Evolutionary conservation across 176 grass and related monocot species (phyloP), one percentile per base, ranked within the genome.

Genomic region (Carex scoparia): DNA sequence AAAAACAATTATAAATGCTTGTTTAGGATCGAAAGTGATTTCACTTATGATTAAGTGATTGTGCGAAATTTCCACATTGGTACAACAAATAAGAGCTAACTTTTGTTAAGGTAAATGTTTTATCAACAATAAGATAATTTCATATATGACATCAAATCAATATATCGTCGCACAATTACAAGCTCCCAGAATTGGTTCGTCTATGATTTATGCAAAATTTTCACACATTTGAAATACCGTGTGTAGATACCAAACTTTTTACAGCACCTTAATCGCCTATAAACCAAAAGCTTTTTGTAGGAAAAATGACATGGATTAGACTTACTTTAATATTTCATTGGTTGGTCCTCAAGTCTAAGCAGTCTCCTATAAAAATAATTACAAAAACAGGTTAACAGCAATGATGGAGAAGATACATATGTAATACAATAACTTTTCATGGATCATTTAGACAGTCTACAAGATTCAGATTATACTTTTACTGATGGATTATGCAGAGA

Each of bases 291-390:
- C 23, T 58, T 33, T 35, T 33, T 18, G 2, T 31, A 78, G 49
- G 48, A 57, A 32, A 78, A 51, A 28, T 51, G 15, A 32, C 48
- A 79, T 58, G 1, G 11, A 58, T 79, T 79, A 37, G 5, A 79
- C 74, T 79, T 79, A 79, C 74, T 58, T 57, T 57, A 79, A 56
- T 75, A 3, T 75, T 7, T 30, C 19, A 51, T 58, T 1, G 74
- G 51, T 30, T 79, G 28, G 28, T 32, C 74, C 51, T 58, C 74
- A 37, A 79, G 74, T 33, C 53, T 58, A 35, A 56, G 48, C 53
- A 79, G 74, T 79, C 74, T 58, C 74, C 74, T 79, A 35, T 35
- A 58, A 79, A 53, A 35, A 35, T n/a, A 10, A 58, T 65, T 32
- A 31, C 10, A 53, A 16, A 58, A 79, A 2, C 31, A 57, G 51